phyloP scores from a whole-genome alignment of 306 rosid genomes.

The Citrullus colocynthis region DNA sequence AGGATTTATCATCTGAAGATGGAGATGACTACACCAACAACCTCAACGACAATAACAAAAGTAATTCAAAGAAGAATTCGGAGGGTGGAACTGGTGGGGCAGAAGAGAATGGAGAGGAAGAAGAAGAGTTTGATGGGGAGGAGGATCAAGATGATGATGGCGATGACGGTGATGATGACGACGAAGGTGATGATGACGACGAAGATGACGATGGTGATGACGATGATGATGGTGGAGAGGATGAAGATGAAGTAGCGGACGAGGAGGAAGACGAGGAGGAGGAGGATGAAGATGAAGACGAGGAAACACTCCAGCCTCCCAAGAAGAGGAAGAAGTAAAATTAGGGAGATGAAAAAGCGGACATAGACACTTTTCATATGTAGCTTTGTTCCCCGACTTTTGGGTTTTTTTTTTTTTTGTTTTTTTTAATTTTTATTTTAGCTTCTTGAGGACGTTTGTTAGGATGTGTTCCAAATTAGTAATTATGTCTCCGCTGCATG shows the following conservation, averaged over 20 bases:
- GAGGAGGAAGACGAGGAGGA: conserved; percentile 41
- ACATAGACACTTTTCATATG: not conserved
- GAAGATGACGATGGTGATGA: conserved; percentile 21
- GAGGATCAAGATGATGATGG: conserved; percentile 20
- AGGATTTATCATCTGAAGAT: conserved; percentile 72
- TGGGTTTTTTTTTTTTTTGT: not conserved
- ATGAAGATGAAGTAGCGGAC: conserved; percentile 37
- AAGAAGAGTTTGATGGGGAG: conserved; percentile 32
- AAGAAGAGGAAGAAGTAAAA: conserved; percentile 87
- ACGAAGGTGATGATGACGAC: conserved; percentile 22
- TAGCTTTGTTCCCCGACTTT: conserved; percentile 6
- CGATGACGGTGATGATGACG: conserved; percentile 32
- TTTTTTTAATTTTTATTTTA: not conserved
- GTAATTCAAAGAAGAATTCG: conserved; percentile 55
- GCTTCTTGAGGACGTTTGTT: conserved; percentile 6
- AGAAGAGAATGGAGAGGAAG: conserved; percentile 55
- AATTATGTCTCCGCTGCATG: conserved; percentile 5
- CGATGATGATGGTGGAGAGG: conserved; percentile 31
- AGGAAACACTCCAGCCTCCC: conserved; percentile 91
- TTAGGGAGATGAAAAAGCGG: not conserved
- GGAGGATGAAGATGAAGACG: conserved; percentile 55
- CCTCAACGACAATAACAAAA: conserved; percentile 37
- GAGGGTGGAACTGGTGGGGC: conserved; percentile 52
- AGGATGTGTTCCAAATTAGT: conserved; percentile 10
- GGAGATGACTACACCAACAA: conserved; percentile 49